Evolutionary conservation across 1,284 basidiomycete species (phyloP).

Genomic region (Bothia castanella): DNA sequence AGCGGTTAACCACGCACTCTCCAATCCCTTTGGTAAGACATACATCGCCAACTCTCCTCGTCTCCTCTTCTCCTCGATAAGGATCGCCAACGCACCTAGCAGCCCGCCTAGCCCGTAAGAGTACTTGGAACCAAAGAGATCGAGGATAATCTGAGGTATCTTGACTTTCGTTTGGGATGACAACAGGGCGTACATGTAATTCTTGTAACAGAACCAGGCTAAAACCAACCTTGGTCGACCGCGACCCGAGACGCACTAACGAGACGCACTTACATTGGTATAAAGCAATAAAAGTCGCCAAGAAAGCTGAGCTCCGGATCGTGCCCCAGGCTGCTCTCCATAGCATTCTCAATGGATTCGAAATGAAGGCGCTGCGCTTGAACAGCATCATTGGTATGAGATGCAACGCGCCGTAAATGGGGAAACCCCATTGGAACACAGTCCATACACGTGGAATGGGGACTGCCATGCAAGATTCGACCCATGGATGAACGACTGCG

Average conservation of each 20-base stretch:
- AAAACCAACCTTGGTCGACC: constrained; percentile 5
- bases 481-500: constrained; percentile 76
- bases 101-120: constrained; percentile 80
- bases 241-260: neutral
- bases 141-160: constrained; percentile 48
- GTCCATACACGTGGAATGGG: constrained; percentile 73
- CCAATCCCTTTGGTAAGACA: constrained; percentile 87
- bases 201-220: constrained; percentile 76
- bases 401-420: constrained; percentile 87
- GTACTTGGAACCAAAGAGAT: constrained; percentile 61
- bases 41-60: constrained; percentile 91
- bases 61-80: constrained; percentile 83
- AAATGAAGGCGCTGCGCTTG: constrained; percentile 58
- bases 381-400: constrained; percentile 84
- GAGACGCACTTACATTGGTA: constrained; percentile 67
- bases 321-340: constrained; percentile 70
- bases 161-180: constrained; percentile 38
- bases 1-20: constrained; percentile 82
- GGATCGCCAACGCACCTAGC: constrained; percentile 71
- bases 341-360: constrained; percentile 63
- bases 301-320: constrained; percentile 82
- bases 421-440: constrained; percentile 84
- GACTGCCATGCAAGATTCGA: constrained; percentile 65
- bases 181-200: constrained; percentile 53
- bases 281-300: constrained; percentile 81